These are phyloP conservation scores for Phytopythium ostracodes DNA, from an alignment of 352 stramenopile species.

Conservation along the genomic window DNA sequence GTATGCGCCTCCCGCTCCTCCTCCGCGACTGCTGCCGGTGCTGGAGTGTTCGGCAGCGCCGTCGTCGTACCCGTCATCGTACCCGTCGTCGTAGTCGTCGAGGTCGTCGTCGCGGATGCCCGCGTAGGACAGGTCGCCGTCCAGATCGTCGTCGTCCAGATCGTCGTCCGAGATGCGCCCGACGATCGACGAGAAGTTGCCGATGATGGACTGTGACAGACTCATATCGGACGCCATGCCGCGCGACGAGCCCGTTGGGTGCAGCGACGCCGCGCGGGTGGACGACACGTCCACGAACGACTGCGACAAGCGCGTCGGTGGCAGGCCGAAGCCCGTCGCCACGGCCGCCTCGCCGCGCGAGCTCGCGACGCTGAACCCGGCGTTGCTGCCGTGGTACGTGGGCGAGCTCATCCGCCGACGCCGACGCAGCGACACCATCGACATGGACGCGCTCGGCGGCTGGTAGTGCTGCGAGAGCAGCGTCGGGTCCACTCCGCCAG, in stretches of 20 bases:
- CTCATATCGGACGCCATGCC: constrained; percentile 58
- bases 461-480: constrained; percentile 2
- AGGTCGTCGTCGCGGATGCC: constrained; percentile 31
- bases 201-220: constrained; percentile 66
- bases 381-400: constrained; percentile 8
- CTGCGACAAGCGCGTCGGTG: constrained; percentile 33
- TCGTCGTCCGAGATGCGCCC: constrained; percentile 59
- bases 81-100: constrained; percentile 9
- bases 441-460: background rate
- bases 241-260: constrained; percentile 14
- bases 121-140: constrained; percentile 30
- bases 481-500: background rate
- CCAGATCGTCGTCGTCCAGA: constrained; percentile 51
- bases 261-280: constrained; percentile 6
- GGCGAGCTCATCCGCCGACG: constrained; percentile 21
- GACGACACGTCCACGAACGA: constrained; percentile 32
- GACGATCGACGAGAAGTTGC: constrained; percentile 68
- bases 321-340: constrained; percentile 29
- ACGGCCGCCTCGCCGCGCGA: constrained; percentile 25
- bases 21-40: constrained; percentile 7
- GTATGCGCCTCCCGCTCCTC: background rate
- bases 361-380: constrained; percentile 14
- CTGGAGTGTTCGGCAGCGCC: background rate
- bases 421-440: constrained; percentile 5
- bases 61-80: background rate